phyloP scores from a whole-genome alignment of 139 green algal genomes.

The Astrephomene gubernaculifera region DNA sequence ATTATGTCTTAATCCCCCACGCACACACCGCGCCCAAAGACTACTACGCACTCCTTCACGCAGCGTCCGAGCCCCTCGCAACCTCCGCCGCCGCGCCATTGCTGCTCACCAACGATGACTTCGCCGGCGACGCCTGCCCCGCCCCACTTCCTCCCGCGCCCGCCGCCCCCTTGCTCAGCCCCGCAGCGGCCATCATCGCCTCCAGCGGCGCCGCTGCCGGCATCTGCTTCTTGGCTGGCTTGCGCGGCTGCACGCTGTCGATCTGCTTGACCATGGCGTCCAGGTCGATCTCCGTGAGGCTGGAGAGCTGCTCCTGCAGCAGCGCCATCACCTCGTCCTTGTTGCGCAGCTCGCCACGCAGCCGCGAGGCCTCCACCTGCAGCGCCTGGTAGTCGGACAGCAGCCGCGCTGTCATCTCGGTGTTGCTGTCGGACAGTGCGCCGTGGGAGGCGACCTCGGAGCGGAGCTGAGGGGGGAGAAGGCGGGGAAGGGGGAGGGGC shows the following conservation, averaged over 20 bases:
- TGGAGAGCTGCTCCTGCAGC: conserved; percentile 51
- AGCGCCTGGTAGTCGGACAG: conserved; percentile 45
- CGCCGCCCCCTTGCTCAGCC: background rate
- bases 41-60: no score
- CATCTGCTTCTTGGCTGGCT: background rate
- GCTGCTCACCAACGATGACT: background rate
- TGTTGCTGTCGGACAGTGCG: conserved; percentile 9
- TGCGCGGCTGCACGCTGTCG: conserved; percentile 30
- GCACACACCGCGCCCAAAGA: no score
- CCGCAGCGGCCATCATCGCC: conserved; percentile 15
- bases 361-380: conserved; percentile 1
- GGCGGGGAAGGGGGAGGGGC: background rate
- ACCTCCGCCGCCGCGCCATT: background rate
- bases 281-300: conserved; percentile 35
- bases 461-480: conserved; percentile 10
- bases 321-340: conserved; percentile 46
- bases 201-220: conserved; percentile 4
- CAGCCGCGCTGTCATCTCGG: conserved; percentile 13
- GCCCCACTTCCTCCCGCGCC: background rate
- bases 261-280: conserved; percentile 36
- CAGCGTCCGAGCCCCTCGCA: background rate
- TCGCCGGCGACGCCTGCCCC: background rate
- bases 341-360: conserved; percentile 19
- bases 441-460: conserved; percentile 3
- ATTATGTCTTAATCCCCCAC: no score